Evolutionary conservation across 129 eudicot genomes (phyloP), one percentile per base, ranked within the genome.

Genomic region (Chrysanthemum lavandulifolium): DNA sequence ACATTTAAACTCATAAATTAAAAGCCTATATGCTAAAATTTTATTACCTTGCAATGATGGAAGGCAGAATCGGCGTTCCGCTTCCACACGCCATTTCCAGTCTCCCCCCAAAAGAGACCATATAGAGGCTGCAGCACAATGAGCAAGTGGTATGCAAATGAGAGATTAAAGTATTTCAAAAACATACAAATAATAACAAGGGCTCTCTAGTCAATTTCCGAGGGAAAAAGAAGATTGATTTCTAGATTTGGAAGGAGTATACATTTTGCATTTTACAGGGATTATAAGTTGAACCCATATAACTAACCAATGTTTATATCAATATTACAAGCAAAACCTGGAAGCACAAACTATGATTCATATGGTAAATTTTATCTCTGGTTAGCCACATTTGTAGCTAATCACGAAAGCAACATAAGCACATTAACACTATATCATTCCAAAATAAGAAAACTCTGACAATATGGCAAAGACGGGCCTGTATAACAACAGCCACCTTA

Each of bases 1-100:
- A 27, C 29, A 14, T 4, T 45, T 60, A 57, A 60, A 57, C 21
- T 18, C 70, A 13, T 51, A 33, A 33, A n/a, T 75, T 18, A 54
- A 13, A 53, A 23, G 65, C 70, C 33, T 59, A 49, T 68, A 8
- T 31, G 10, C 73, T 57, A 76, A 25, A 67, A 9, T 58, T 6
- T 25, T 16, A 73, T 62, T 84, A 87, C 98, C 89, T 69, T 84
- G 86, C 97, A 88, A 73, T 68, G 84, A 60, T 63, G 76, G 57
- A 90, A 94, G 66, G 98, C 97, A 59, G 89, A 76, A 82, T 94
- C 98, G 14, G 86, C 97, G 54, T 84, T 84, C 65, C 97, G 98
- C 73, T 86, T 94, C 96, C 96, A 94, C 64, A 82, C 70, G 56
- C 85, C 89, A 71, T 86, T 87, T 71, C 96, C 83, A 13, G 86